These are phyloP conservation scores for Pulveroboletus sp. DNA, from an alignment of 768 basidiomycete species.

Conservation along the genomic window DNA sequence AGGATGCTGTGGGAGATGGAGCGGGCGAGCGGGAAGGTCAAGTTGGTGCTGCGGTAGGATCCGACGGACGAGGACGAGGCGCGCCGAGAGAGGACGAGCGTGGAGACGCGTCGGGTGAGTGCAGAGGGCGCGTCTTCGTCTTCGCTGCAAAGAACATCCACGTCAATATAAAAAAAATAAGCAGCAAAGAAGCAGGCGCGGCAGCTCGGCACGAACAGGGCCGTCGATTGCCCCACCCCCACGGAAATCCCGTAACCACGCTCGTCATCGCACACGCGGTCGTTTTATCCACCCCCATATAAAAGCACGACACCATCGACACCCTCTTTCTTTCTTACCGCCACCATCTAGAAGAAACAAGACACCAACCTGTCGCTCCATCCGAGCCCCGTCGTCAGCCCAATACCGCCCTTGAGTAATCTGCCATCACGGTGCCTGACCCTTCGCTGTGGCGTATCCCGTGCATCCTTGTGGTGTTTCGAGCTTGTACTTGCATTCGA, in stretches of 20 bases:
- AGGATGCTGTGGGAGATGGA: conserved; percentile 31
- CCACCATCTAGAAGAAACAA: neutral
- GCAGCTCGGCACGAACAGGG: conserved; percentile 6
- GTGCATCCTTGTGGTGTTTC: conserved; percentile 45
- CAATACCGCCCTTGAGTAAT: conserved; percentile 58
- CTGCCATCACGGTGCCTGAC: conserved; percentile 62
- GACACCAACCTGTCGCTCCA: conserved; percentile 67
- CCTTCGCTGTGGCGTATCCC: conserved; percentile 56
- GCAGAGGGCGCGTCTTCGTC: conserved; percentile 72
- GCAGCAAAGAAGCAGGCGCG: conserved; percentile 7
- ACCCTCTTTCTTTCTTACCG: neutral
- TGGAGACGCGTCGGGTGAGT: conserved; percentile 60
- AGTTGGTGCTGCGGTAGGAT: conserved; percentile 13
- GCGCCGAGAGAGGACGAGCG: conserved; percentile 48
- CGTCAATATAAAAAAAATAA: neutral
- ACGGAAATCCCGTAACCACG: conserved; percentile 4
- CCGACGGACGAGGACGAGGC: conserved; percentile 45
- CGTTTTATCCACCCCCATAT: conserved; percentile 8
- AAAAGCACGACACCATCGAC: conserved; percentile 5
- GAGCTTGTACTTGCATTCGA: conserved; percentile 25
- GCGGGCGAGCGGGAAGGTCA: conserved; percentile 19
- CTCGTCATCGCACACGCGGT: conserved; percentile 2
- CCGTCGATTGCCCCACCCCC: neutral
- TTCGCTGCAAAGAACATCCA: conserved; percentile 41
- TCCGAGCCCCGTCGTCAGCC: conserved; percentile 68